A percentile compares a stretch with the other conserved stretches of the same genome.
Conservation (phyloP, 2,329 filamentous ascomycete genomes). For the Calonectria hongkongensis region DNA sequence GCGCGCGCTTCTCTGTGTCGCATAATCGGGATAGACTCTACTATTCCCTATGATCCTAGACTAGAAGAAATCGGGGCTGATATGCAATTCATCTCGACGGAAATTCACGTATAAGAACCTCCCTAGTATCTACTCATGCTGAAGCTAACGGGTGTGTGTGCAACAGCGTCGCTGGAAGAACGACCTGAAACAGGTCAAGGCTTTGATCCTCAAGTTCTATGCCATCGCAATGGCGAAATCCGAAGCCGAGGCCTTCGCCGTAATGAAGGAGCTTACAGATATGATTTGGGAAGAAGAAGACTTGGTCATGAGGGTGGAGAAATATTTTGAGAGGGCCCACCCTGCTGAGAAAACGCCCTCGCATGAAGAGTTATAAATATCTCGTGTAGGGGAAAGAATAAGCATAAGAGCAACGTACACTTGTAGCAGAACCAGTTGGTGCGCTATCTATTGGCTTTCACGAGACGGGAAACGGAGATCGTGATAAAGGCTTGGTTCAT, state of each 20-base stretch:
- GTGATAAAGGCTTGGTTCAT: too few species aligned
- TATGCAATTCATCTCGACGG: not conserved
- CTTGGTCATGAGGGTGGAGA: constrained; percentile 5
- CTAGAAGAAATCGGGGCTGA: not conserved
- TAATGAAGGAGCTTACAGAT: not conserved
- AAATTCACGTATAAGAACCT: not conserved
- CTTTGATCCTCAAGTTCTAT: not conserved
- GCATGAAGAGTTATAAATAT: too few species aligned
- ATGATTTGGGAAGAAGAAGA: constrained; percentile 4
- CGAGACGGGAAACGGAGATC: too few species aligned
- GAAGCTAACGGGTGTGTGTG: not conserved
- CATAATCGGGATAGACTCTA: not conserved
- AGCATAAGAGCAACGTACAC: too few species aligned
- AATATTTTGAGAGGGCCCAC: not conserved
- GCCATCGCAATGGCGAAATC: not conserved
- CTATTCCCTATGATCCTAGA: not conserved
- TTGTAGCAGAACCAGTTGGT: too few species aligned
- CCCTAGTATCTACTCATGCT: not conserved
- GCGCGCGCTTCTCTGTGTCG: not conserved
- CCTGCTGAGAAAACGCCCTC: too few species aligned
- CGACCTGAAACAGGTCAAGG: not conserved
- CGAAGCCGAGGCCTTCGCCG: not conserved
- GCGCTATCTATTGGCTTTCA: too few species aligned
- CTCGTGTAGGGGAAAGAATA: too few species aligned
- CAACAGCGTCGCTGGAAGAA: not conserved